phyloP scores from a whole-genome alignment of 345 rosid species.

The thale cress (Arabidopsis thaliana) region TAIR10.1 NC_003076.8:20028501-20029000 shows the following conservation, averaged over 20 bases:
- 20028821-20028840: constrained; percentile 2
- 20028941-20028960: constrained; percentile 65
- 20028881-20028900: background rate
- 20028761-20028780: constrained; percentile 85
- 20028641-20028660: constrained; percentile 19
- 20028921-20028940: constrained; percentile 10
- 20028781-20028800: constrained; percentile 73
- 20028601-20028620: constrained; percentile 1
- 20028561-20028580: constrained; percentile 83
- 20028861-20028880: background rate
- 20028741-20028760: constrained; percentile 84
- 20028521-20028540: constrained; percentile 82
- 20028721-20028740: constrained; percentile 74
- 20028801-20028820: constrained; percentile 28
- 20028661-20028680: constrained; percentile 62
- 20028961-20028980: constrained; percentile 69
- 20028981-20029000: constrained; percentile 79
- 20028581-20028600: constrained; percentile 47
- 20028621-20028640: constrained; percentile 27
- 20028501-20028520: constrained; percentile 64
- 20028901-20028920: constrained; percentile 15
- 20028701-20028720: constrained; percentile 76
- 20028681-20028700: constrained; percentile 71
- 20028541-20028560: constrained; percentile 77
- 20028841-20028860: constrained; percentile 25